Evolutionary conservation across 2,329 filamentous ascomycete species (phyloP).

Genomic region (Ambrosiella xylebori): DNA sequence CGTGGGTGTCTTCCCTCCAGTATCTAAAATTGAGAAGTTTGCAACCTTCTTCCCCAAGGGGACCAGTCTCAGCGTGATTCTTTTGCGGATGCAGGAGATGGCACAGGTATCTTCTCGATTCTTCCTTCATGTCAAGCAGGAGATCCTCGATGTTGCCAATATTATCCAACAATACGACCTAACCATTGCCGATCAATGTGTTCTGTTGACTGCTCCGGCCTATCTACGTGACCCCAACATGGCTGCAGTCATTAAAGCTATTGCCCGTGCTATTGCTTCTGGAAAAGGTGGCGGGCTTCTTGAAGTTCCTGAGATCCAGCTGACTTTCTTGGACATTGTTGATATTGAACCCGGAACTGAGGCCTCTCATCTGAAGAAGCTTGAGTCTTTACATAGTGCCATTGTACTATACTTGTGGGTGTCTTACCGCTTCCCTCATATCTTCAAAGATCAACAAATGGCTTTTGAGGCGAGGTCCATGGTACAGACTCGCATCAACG

Average conservation of each 20-base stretch:
- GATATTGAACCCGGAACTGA: constrained; percentile 37
- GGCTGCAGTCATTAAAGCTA: constrained; percentile 37
- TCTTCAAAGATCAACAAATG: constrained; percentile 58
- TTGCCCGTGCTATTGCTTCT: constrained; percentile 53
- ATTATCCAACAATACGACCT: constrained; percentile 56
- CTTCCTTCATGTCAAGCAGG: constrained; percentile 41
- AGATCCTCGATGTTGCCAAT: constrained; percentile 51
- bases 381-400: constrained; percentile 67
- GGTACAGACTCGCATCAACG: constrained; percentile 55
- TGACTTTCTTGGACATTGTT: constrained; percentile 42
- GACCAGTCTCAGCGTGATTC: constrained; percentile 69
- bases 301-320: constrained; percentile 49
- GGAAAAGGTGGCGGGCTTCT: constrained; percentile 51
- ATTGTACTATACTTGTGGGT: constrained; percentile 86
- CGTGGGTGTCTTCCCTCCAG: constrained; percentile 61
- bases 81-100: constrained; percentile 58
- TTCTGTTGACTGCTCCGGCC: constrained; percentile 47
- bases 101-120: constrained; percentile 47
- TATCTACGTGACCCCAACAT: constrained; percentile 32
- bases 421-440: constrained; percentile 68
- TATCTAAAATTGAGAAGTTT: constrained; percentile 55
- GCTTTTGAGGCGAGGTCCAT: constrained; percentile 65
- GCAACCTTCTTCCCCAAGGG: constrained; percentile 62
- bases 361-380: constrained; percentile 40
- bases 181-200: constrained; percentile 47